Base-by-base conservation (phyloP, 139 green algal genomes). In the Auxenochlorella protothecoides region DNA sequence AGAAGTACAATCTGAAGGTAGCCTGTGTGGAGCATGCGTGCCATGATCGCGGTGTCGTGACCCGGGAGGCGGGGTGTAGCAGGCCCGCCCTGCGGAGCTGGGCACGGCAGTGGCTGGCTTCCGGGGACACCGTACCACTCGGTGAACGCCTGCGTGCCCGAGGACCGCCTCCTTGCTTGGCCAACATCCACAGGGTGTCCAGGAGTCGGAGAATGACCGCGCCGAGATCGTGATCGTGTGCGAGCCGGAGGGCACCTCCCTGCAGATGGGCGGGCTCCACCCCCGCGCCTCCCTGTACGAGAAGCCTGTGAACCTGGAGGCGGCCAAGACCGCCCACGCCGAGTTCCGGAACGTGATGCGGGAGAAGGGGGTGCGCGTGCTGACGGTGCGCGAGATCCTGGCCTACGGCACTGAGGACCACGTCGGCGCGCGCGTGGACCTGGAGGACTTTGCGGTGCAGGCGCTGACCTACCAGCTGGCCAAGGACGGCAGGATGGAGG, bases 251-350 rank as follows among this genome's bases (percentile, higher is more conserved):
- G 87, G 90, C 13, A 83, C 85, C n/a, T 89, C 83, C 1, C 82
- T 96, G 44, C 93, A 95, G 84, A 96, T 97, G 92, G 92, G 92
- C 14, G 92, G 89, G 27, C 82, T 97, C 61, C 92, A 97, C 83
- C 92, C 92, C 8, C 77, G 85, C 11, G 92, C 90, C 27, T 93
- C 90, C 2, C 80, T 97, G 66, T 97, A 92, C 75, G 92, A 97
- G 78, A 86, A 89, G 14, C 91, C 92, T 11, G 85, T 97, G 70
- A 96, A 97, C 84, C 85, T 97, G 65, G 89, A 96, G n/a, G 81
- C 79, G 15, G 88, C 89, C 63, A 88, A 88, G 66, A 56, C 76
- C 15, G 85, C 92, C 53, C 92, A 97, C 73, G 78, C 80, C 8
- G 81, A 90, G 65, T 97, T 97, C 73, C 68, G 91, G 16, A 69